Evolutionary conservation across 495 filamentous ascomycete species (phyloP).

Genomic region (Aspergillus leporis): DNA sequence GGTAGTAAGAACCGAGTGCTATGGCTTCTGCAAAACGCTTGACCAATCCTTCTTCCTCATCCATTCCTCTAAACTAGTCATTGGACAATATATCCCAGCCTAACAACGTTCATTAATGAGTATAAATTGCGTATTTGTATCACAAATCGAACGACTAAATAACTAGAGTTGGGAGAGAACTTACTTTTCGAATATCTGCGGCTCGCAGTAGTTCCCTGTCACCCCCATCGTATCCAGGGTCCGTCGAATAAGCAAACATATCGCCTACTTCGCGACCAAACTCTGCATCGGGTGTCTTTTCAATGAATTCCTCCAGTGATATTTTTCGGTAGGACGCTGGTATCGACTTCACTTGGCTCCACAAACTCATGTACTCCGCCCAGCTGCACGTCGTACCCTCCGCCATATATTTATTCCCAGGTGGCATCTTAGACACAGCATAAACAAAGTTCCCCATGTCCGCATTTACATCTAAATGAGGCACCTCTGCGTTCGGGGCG

Average conservation of each 20-base stretch:
- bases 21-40: constrained; percentile 5
- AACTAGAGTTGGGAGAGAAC: background rate
- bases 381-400: constrained; percentile 34
- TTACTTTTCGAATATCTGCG: constrained; percentile 41
- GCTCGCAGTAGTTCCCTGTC: constrained; percentile 35
- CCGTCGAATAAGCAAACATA: constrained; percentile 39
- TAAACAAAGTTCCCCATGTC: constrained; percentile 46
- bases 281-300: constrained; percentile 27
- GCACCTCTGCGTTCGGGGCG: constrained; percentile 24
- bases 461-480: constrained; percentile 39
- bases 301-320: constrained; percentile 35
- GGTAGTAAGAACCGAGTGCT: background rate
- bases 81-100: constrained; percentile 23
- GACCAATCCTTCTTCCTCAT: constrained; percentile 24
- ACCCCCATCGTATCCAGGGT: constrained; percentile 42
- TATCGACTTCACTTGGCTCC: constrained; percentile 28
- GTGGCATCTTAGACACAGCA: constrained; percentile 42
- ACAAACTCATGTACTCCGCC: constrained; percentile 33
- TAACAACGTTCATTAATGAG: constrained; percentile 2
- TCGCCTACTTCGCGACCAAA: constrained; percentile 35
- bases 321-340: constrained; percentile 33
- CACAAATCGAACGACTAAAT: background rate
- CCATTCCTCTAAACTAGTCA: constrained; percentile 23
- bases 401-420: constrained; percentile 44
- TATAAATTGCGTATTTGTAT: background rate